Conservation (phyloP, 75 land plant genomes). For the Cupressus sempervirens region DNA sequence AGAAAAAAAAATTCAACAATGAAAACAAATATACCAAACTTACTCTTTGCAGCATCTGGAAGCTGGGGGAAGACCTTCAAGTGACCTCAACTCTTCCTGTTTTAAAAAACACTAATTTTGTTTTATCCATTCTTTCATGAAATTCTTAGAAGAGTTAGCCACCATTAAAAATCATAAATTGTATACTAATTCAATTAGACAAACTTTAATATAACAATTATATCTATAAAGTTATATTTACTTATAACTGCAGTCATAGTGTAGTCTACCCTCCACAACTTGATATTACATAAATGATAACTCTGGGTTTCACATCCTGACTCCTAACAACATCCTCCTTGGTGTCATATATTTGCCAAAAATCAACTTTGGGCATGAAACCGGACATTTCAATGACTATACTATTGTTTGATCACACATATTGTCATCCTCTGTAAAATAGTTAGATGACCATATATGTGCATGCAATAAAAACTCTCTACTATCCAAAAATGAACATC, state of each 20-base stretch:
- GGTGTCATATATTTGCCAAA: neutral
- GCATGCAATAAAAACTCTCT: neutral
- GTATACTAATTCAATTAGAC: neutral
- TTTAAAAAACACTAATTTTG: neutral
- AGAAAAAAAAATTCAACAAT: neutral
- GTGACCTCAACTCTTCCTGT: slow-evolving; percentile 9
- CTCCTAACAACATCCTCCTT: neutral
- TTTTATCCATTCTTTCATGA: neutral
- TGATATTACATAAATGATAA: neutral
- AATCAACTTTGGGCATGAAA: neutral
- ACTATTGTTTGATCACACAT: neutral
- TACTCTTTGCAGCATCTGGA: slow-evolving; percentile 16
- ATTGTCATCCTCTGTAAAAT: neutral
- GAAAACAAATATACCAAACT: neutral
- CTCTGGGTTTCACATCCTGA: neutral
- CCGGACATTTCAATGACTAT: neutral
- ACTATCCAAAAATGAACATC: neutral
- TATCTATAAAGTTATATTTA: neutral
- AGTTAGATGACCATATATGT: neutral
- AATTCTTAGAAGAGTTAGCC: neutral
- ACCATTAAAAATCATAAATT: neutral
- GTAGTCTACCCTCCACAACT: neutral
- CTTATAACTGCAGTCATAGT: neutral
- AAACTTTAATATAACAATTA: neutral
- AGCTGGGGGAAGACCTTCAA: slow-evolving; percentile 12